These are phyloP conservation scores for Rhododendron simsii DNA, from an alignment of 148 eudicot genomes.

Conservation along the genomic window DNA sequence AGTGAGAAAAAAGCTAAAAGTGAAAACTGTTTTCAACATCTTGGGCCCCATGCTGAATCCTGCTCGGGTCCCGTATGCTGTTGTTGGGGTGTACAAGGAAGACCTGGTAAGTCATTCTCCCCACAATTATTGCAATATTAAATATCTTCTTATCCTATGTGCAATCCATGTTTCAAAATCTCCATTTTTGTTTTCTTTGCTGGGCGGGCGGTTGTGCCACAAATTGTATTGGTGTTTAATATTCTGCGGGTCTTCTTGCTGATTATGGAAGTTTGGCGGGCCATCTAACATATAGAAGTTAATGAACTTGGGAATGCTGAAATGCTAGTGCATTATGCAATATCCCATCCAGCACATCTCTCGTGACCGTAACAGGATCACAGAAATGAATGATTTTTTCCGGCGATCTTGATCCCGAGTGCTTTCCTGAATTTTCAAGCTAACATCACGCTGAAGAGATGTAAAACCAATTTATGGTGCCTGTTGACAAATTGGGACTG, in stretches of 20 bases:
- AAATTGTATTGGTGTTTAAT: background rate
- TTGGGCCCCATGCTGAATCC: conserved; percentile 98
- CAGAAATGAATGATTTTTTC: background rate
- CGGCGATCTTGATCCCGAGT: background rate
- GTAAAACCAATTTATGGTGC: background rate
- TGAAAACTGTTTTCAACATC: conserved; percentile 90
- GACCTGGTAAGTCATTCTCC: conserved; percentile 50
- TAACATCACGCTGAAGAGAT: background rate
- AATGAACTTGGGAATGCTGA: background rate
- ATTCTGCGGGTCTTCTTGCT: background rate
- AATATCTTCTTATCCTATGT: background rate
- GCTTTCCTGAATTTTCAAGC: background rate
- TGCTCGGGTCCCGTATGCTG: conserved; percentile 87
- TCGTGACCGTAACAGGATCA: background rate
- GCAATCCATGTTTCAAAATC: background rate
- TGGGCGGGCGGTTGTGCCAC: background rate
- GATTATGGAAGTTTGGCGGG: background rate
- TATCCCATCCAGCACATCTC: background rate
- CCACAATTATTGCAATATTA: background rate
- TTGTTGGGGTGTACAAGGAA: conserved; percentile 92
- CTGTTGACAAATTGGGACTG: background rate
- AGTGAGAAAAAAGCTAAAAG: conserved; percentile 74
- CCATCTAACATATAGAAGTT: background rate
- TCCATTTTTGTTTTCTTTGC: background rate
- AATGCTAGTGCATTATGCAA: background rate